These are phyloP conservation scores for Globisporangium cystogenes DNA, from an alignment of 352 stramenopile genomes.

Conservation along the genomic window DNA sequence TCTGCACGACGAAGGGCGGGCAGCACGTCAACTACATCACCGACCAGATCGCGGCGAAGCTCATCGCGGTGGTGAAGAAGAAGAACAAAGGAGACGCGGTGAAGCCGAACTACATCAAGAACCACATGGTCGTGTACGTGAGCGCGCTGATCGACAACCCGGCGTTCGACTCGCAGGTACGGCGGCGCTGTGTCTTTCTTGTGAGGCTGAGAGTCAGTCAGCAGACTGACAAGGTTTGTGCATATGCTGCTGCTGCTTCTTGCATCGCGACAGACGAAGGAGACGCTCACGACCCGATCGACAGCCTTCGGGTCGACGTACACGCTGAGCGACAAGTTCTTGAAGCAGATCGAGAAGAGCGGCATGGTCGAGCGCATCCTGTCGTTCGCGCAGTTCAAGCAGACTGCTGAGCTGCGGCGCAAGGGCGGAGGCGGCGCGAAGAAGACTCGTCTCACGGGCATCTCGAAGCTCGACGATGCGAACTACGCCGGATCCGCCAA, in stretches of 20 bases:
- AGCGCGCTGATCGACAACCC: conserved; percentile 97
- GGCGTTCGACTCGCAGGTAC: conserved; percentile 95
- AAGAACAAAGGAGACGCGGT: conserved; percentile 92
- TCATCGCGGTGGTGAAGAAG: conserved; percentile 91
- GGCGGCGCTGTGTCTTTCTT: not conserved
- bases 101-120: conserved; percentile 93
- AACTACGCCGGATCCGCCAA: conserved; percentile 92
- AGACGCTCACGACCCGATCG: conserved; percentile 91
- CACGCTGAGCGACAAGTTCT: conserved; percentile 82
- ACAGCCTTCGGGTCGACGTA: conserved; percentile 85
- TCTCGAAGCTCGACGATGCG: conserved; percentile 98
- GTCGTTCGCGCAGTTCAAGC: conserved; percentile 91
- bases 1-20: conserved; percentile 95
- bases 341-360: conserved; percentile 87
- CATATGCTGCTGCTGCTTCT: not conserved
- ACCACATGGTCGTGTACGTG: conserved; percentile 95
- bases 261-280: conserved; percentile 86
- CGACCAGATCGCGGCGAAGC: conserved; percentile 86
- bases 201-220: not conserved
- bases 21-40: conserved; percentile 95
- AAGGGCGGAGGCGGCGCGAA: conserved; percentile 80
- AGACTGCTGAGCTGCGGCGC: conserved; percentile 86
- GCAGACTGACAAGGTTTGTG: not conserved
- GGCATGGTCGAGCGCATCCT: conserved; percentile 89
- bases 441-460: conserved; percentile 80